Base-by-base conservation (phyloP, 2,329 filamentous ascomycete genomes). In the Hypoxylon sp. region DNA sequence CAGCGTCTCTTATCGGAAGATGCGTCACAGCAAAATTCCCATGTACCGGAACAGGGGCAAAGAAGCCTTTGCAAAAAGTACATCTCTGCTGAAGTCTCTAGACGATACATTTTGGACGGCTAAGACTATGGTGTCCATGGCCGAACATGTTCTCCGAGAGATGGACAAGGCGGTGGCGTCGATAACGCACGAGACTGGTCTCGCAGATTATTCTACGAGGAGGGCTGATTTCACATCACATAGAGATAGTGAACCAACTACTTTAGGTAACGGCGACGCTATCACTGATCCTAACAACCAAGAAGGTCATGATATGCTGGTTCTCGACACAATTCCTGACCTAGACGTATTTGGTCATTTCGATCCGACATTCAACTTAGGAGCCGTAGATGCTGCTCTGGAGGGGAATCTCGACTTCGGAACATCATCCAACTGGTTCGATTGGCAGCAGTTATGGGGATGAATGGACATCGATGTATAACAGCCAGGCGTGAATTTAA, bases 1-100 rank as follows among this genome's bases (percentile, higher is more conserved):
- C 1, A 84, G 80, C 35, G 81, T 86, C 1, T 79, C 81, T 8
- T 87, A 86, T 57, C 77, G 81, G 32, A 85, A 86, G 62, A 83
- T 86, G 81, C 75, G 83, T 1, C 80, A 84, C 58, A 83, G 80
- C 48, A 77, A 77, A 8, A 69, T 84, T 0, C 78, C 82, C 1
- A 80, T 84, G 74, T 84, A 83, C 52, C 77, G 82, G 3, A 73
- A 74, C 0, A 71, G 83, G n/a, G 78, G 80, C 4, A 78, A 80
- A 56, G 73, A 72, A 9, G 72, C 78, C 0, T 86, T 87, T 61
- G 74, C 76, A 40, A 75, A 74, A 32, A 80, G 82, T 29, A 82
- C 81, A 7, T 72, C 76, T 2, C 71, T 82, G 23, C 69, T 87
- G 3, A 73, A 77, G 15, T 71, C 74, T 9, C 75, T 83, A 45